phyloP scores from a whole-genome alignment of 352 stramenopile species.

The Phytophthora boehmeriae region DNA sequence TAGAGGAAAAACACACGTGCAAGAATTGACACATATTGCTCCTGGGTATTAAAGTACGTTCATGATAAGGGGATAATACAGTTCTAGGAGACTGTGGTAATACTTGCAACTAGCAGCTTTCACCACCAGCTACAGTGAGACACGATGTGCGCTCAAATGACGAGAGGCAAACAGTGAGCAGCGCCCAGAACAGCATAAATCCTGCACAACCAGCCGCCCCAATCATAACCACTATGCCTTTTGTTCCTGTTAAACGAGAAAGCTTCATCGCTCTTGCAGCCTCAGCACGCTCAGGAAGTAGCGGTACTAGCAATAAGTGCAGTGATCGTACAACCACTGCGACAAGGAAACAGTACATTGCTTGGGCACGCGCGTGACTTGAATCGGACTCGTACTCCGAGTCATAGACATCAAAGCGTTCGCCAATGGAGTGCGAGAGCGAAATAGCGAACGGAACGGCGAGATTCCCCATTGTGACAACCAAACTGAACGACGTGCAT shows the following conservation, averaged over 20 bases:
- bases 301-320: slow-evolving; percentile 37
- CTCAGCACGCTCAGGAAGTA: slow-evolving; percentile 51
- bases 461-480: slow-evolving; percentile 64
- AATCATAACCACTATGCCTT: slow-evolving; percentile 31
- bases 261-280: slow-evolving; percentile 40
- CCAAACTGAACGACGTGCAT: slow-evolving; percentile 50
- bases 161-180: slow-evolving; percentile 58
- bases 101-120: slow-evolving; percentile 50
- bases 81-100: slow-evolving; percentile 7
- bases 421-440: slow-evolving; percentile 66
- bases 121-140: slow-evolving; percentile 65
- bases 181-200: slow-evolving; percentile 58
- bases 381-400: slow-evolving; percentile 54
- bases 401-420: slow-evolving; percentile 69
- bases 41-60: slow-evolving; percentile 8
- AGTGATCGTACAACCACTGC: slow-evolving; percentile 40
- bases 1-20: too few relatives aligned
- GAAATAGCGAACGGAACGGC: slow-evolving; percentile 57
- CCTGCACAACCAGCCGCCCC: slow-evolving; percentile 27
- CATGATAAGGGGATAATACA: slow-evolving; percentile 19
- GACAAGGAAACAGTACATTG: slow-evolving; percentile 58
- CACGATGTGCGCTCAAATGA: slow-evolving; percentile 62
- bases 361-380: slow-evolving; percentile 42
- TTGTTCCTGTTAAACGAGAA: slow-evolving; percentile 21
- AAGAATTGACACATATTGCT: slow-evolving; percentile 3